Conservation (phyloP, 805 yeast species). For the Cyberlindnera euphorbiiphila region DNA sequence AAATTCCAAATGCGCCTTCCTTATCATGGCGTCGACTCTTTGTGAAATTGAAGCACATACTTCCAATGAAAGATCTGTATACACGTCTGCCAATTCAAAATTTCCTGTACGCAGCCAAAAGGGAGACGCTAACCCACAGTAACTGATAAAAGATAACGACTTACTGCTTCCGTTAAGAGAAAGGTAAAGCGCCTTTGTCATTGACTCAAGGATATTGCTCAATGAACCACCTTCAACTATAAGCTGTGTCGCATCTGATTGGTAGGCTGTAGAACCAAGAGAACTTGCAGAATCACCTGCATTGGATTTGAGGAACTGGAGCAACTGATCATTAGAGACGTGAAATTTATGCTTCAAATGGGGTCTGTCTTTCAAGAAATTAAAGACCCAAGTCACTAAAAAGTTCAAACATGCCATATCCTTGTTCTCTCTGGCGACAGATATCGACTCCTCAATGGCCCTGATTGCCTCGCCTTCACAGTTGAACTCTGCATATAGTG, state of each 20-base stretch:
- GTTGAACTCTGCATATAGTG: constrained; percentile 66
- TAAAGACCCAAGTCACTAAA: constrained; percentile 69
- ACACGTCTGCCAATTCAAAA: constrained; percentile 41
- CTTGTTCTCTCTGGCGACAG: constrained; percentile 81
- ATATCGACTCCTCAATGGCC: constrained; percentile 82
- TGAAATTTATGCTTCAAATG: constrained; percentile 46
- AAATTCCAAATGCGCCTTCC: constrained; percentile 37
- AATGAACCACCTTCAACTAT: constrained; percentile 49
- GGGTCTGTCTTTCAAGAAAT: constrained; percentile 68
- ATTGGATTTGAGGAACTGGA: constrained; percentile 45
- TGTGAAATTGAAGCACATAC: constrained; percentile 38
- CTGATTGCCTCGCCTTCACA: constrained; percentile 58
- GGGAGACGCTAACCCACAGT: constrained; percentile 42
- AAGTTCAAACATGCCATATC: constrained; percentile 71
- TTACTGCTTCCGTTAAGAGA: constrained; percentile 43
- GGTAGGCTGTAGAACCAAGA: constrained; percentile 55
- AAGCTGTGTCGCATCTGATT: constrained; percentile 56
- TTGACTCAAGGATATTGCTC: constrained; percentile 46
- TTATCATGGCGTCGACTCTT: constrained; percentile 34
- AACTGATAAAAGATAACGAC: constrained; percentile 35
- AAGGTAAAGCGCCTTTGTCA: constrained; percentile 52
- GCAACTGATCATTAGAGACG: constrained; percentile 59
- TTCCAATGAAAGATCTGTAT: constrained; percentile 43
- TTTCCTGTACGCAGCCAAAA: constrained; percentile 53
- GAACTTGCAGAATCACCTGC: constrained; percentile 27